Evolutionary conservation across 768 basidiomycete genomes (phyloP).

Genomic region (Floccularia luteovirens): DNA sequence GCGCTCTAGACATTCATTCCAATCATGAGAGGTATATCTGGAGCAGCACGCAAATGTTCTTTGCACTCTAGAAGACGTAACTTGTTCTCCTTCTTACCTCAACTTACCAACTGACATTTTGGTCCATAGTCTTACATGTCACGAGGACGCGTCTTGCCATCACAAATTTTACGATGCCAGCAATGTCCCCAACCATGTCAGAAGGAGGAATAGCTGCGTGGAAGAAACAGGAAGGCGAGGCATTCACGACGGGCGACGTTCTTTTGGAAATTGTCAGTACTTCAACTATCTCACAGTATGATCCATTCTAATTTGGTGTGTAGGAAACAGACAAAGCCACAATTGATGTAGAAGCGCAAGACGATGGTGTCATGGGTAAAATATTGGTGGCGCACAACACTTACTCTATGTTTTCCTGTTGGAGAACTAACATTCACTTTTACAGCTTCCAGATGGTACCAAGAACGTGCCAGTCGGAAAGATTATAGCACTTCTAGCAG

Average conservation of each 20-base stretch:
- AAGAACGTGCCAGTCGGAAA: constrained; percentile 85
- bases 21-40: too few relatives aligned
- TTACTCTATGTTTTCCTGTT: too few relatives aligned
- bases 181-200: constrained; percentile 97
- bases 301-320: constrained; percentile 1
- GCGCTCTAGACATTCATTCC: too few relatives aligned
- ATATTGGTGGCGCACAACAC: constrained; percentile 64
- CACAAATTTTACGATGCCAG: constrained; percentile 83
- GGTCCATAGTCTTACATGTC: constrained; percentile 9
- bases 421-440: neutral
- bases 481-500: constrained; percentile 86
- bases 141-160: constrained; percentile 35
- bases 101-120: neutral
- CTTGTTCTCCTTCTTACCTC: too few relatives aligned
- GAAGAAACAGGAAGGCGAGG: constrained; percentile 84
- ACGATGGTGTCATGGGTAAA: constrained; percentile 91
- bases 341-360: constrained; percentile 98
- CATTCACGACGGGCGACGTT: constrained; percentile 77
- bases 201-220: constrained; percentile 88
- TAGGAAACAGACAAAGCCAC: constrained; percentile 95
- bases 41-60: too few relatives aligned
- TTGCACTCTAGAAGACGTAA: too few relatives aligned
- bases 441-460: constrained; percentile 65
- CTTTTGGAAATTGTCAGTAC: constrained; percentile 78
- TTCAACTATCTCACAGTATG: constrained; percentile 1